Evolutionary conservation across 2,329 filamentous ascomycete genomes (phyloP).

Genomic region (Calonectria pteridis): DNA sequence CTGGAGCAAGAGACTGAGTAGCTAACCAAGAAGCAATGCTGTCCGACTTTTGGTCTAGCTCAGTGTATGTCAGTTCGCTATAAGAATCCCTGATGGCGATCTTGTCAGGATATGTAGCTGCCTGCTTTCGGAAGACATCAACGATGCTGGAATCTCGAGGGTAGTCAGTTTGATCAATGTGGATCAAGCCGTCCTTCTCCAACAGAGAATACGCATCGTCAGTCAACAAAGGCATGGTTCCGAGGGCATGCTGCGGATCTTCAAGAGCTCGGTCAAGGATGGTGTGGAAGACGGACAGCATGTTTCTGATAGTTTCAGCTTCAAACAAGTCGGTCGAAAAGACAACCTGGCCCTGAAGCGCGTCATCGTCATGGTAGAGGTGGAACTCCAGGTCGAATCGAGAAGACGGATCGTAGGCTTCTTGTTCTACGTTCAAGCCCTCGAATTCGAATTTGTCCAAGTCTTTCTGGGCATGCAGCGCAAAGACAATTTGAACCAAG

Average conservation of each 20-base stretch:
- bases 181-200: neutral
- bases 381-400: neutral
- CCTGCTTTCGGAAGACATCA: neutral
- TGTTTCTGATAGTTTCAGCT: neutral
- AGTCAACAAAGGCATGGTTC: neutral
- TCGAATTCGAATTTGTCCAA: neutral
- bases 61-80: conserved; percentile 29
- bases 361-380: neutral
- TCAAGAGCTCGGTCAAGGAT: neutral
- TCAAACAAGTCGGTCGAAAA: neutral
- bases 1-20: neutral
- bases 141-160: neutral
- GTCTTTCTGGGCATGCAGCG: neutral
- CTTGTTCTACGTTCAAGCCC: neutral
- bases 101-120: neutral
- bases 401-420: neutral
- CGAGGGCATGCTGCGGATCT: neutral
- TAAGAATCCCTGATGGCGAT: neutral
- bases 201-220: neutral
- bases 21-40: neutral
- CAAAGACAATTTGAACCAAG: neutral
- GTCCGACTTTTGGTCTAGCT: conserved; percentile 35
- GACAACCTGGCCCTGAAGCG: neutral
- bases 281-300: neutral
- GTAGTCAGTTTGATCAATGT: neutral